Evolutionary conservation across 2,329 filamentous ascomycete genomes (phyloP).

Genomic region (Talaromyces sp.): DNA sequence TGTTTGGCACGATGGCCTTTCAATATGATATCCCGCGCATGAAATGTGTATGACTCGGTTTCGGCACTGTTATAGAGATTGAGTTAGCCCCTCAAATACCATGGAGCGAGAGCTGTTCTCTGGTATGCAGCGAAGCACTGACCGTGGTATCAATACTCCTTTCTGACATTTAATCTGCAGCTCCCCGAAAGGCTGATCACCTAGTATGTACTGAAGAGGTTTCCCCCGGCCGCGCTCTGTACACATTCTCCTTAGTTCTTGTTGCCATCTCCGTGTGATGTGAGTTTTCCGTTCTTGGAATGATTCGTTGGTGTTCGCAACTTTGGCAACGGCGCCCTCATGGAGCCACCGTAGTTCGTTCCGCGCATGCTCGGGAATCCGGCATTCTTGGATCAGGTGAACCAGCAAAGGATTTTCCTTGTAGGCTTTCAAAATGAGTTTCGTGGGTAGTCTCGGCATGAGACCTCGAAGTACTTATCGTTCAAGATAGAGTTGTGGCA

Average conservation of each 20-base stretch:
- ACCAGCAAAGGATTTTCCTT: slow-evolving; percentile 37
- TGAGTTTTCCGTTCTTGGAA: not conserved
- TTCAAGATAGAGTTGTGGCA: too few relatives aligned
- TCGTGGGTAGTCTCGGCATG: slow-evolving; percentile 45
- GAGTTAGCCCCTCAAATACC: not conserved
- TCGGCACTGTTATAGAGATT: slow-evolving; percentile 50
- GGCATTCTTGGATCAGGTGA: slow-evolving; percentile 44
- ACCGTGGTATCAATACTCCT: slow-evolving; percentile 81
- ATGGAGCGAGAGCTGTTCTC: not conserved
- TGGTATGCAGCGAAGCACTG: slow-evolving; percentile 1
- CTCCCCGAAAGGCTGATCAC: slow-evolving; percentile 80
- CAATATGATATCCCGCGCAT: slow-evolving; percentile 51
- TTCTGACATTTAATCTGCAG: slow-evolving; percentile 72
- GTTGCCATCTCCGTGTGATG: slow-evolving; percentile 26
- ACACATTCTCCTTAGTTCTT: slow-evolving; percentile 38
- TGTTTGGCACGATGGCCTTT: slow-evolving; percentile 11
- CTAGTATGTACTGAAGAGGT: slow-evolving; percentile 86
- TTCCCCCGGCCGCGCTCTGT: slow-evolving; percentile 55
- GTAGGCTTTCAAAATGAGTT: slow-evolving; percentile 37
- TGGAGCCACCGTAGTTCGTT: slow-evolving; percentile 49
- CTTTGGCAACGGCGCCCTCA: slow-evolving; percentile 33
- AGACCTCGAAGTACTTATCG: not conserved
- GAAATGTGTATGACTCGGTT: slow-evolving; percentile 65
- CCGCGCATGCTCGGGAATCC: slow-evolving; percentile 41
- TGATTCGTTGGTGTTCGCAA: not conserved